phyloP scores from a whole-genome alignment of 805 yeast genomes.

The Millerago galiae region DNA sequence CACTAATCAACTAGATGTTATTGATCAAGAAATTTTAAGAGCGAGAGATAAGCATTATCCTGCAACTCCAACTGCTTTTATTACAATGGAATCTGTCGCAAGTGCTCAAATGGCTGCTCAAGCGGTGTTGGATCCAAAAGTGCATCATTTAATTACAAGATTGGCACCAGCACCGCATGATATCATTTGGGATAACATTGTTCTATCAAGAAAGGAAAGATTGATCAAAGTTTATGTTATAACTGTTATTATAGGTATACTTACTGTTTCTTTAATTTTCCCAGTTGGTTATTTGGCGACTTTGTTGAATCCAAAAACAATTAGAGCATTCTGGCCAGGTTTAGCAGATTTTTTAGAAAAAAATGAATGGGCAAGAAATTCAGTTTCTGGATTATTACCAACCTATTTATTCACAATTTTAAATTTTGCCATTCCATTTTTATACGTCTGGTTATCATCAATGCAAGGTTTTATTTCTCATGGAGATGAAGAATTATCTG shows the following conservation, averaged over 20 bases:
- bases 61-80: conserved; percentile 86
- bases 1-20: conserved; percentile 56
- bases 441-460: conserved; percentile 76
- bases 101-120: conserved; percentile 97
- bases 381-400: conserved; percentile 86
- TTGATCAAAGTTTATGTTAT: conserved; percentile 56
- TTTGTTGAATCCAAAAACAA: conserved; percentile 70
- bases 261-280: conserved; percentile 66
- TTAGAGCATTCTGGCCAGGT: conserved; percentile 75
- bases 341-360: conserved; percentile 61
- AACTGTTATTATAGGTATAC: conserved; percentile 57
- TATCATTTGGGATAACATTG: conserved; percentile 86
- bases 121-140: conserved; percentile 86
- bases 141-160: conserved; percentile 71
- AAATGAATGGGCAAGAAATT: conserved; percentile 64
- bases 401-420: conserved; percentile 84
- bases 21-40: conserved; percentile 63
- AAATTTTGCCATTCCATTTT: conserved; percentile 77
- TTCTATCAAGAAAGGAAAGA: conserved; percentile 70
- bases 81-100: conserved; percentile 92
- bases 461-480: conserved; percentile 86
- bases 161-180: conserved; percentile 97
- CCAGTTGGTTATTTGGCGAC: conserved; percentile 87
- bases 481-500: conserved; percentile 87
- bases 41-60: conserved; percentile 67